phyloP scores from a whole-genome alignment of 2,329 filamentous ascomycete species.

The Alternaria triticina region DNA sequence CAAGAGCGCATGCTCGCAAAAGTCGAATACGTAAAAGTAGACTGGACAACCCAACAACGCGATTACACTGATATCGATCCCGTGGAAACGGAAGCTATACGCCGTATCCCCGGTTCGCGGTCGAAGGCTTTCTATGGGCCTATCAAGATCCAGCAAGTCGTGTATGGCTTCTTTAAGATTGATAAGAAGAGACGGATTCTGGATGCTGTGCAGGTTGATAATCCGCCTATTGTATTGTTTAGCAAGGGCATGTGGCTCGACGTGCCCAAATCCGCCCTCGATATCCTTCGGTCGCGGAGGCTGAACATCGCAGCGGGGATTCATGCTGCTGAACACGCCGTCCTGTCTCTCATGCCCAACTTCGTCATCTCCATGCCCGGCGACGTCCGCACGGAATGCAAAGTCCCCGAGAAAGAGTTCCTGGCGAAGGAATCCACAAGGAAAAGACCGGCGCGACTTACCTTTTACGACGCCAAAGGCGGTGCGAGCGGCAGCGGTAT shows the following conservation, averaged over 20 bases:
- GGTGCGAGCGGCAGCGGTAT: constrained; percentile 84
- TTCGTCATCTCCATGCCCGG: constrained; percentile 90
- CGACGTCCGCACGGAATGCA: constrained; percentile 94
- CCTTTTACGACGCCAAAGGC: constrained; percentile 95
- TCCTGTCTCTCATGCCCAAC: constrained; percentile 85
- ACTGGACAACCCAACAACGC: constrained; percentile 92
- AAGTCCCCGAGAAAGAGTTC: constrained; percentile 86
- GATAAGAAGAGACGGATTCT: constrained; percentile 84
- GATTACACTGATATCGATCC: constrained; percentile 96
- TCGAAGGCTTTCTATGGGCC: constrained; percentile 82
- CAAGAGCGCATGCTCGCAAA: constrained; percentile 82
- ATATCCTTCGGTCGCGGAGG: constrained; percentile 74
- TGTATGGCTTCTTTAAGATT: constrained; percentile 98
- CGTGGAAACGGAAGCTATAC: constrained; percentile 86
- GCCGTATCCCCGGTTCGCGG: constrained; percentile 68
- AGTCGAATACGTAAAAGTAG: constrained; percentile 86
- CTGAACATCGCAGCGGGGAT: constrained; percentile 89
- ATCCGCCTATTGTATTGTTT: constrained; percentile 83
- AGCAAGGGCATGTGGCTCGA: constrained; percentile 97
- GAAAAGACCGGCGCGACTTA: constrained; percentile 85
- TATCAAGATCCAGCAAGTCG: constrained; percentile 84
- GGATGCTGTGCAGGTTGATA: constrained; percentile 91
- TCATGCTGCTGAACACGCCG: constrained; percentile 91
- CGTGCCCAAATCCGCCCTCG: constrained; percentile 77
- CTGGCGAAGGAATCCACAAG: constrained; percentile 70